A percentile compares a stretch with the other conserved stretches of the same genome.
Conservation (phyloP, 345 rosid species). For the Salix caprea region DNA sequence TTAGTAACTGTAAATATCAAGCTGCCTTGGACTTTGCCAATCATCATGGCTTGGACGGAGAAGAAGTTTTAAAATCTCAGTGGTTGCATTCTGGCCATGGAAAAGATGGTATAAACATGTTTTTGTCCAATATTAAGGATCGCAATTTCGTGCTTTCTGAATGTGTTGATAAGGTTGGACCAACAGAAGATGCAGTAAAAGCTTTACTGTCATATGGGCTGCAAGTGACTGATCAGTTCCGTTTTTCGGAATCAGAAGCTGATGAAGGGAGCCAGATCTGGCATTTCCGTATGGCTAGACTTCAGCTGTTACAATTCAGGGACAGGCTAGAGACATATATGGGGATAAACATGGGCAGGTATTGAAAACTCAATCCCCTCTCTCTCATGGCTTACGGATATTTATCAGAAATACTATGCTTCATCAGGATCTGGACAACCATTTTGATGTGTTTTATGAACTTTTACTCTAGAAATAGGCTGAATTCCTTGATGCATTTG, state of each 20-base stretch:
- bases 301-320: constrained; percentile 69
- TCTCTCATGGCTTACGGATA: background rate
- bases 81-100: constrained; percentile 75
- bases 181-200: constrained; percentile 75
- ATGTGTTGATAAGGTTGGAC: constrained; percentile 70
- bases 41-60: constrained; percentile 70
- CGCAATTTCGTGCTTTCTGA: constrained; percentile 64
- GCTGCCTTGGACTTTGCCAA: constrained; percentile 77
- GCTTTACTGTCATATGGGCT: constrained; percentile 73
- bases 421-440: background rate
- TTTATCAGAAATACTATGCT: background rate
- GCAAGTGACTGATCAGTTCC: constrained; percentile 45
- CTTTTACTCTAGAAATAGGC: background rate
- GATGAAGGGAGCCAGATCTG: constrained; percentile 50
- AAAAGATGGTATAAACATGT: constrained; percentile 48
- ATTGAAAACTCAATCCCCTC: constrained; percentile 10
- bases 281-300: constrained; percentile 74
- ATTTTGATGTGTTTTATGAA: constrained; percentile 2
- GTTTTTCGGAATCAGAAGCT: constrained; percentile 50
- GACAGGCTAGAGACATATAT: constrained; percentile 87
- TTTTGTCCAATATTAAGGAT: constrained; percentile 67
- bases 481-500: background rate
- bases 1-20: constrained; percentile 51
- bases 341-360: constrained; percentile 99
- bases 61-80: constrained; percentile 71